These are phyloP conservation scores for Glycine tomentella DNA, from an alignment of 306 rosid species.

Conservation along the genomic window DNA sequence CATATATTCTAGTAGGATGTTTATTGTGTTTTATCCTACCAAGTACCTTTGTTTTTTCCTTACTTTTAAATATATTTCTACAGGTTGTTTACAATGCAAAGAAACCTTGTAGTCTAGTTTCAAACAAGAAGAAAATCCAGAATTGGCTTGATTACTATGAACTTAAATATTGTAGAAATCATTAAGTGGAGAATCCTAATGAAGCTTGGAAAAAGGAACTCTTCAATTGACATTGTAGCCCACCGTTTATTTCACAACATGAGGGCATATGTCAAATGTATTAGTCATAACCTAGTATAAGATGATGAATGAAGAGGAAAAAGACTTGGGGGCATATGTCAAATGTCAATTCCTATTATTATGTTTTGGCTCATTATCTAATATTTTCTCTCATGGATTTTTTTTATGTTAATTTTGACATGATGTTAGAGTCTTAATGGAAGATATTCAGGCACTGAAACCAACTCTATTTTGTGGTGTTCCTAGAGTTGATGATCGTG, in stretches of 20 bases:
- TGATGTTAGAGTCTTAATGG: conserved; percentile 88
- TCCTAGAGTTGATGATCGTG: conserved; percentile 91
- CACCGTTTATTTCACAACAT: no score
- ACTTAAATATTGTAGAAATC: conserved; percentile 67
- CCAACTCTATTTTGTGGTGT: conserved; percentile 91
- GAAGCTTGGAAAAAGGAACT: no score
- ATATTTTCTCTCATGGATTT: not conserved
- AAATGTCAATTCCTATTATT: conserved; percentile 27
- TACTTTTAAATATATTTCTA: conserved; percentile 34
- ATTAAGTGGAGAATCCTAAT: no score
- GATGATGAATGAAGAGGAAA: not conserved
- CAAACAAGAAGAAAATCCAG: conserved; percentile 75
- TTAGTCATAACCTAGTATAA: no score
- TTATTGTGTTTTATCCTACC: conserved; percentile 21
- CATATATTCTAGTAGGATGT: conserved; percentile 8
- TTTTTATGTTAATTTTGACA: conserved; percentile 49
- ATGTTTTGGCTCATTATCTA: conserved; percentile 7
- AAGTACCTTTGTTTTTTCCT: conserved; percentile 12
- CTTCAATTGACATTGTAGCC: no score
- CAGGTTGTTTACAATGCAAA: conserved; percentile 92
- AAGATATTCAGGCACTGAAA: conserved; percentile 77
- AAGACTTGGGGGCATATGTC: not conserved
- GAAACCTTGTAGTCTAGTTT: conserved; percentile 73
- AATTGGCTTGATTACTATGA: conserved; percentile 96
- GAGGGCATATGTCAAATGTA: no score